Percentiles rank a stretch among this genome's conserved stretches.
Conservation (phyloP, 2,329 filamentous ascomycete species). For the Drechslerella dactyloides region DNA sequence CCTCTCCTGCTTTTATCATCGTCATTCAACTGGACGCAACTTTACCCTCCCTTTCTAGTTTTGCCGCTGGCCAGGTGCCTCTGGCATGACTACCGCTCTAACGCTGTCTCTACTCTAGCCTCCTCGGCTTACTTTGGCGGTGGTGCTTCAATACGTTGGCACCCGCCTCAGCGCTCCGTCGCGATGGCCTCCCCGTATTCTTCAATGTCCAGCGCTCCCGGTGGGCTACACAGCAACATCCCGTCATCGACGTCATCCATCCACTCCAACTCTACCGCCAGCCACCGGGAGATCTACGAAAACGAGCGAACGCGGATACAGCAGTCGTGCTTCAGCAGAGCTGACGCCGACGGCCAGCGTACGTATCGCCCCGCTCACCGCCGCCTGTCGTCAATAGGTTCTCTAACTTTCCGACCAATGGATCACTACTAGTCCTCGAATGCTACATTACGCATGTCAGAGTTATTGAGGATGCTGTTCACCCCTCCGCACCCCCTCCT, state of each 20-base stretch:
- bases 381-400: constrained; percentile 17
- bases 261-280: constrained; percentile 45
- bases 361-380: constrained; percentile 59
- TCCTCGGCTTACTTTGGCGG: neutral
- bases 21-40: constrained; percentile 2
- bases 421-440: constrained; percentile 69
- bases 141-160: neutral
- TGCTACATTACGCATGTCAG: constrained; percentile 98
- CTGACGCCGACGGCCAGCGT: constrained; percentile 85
- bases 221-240: constrained; percentile 14
- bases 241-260: neutral
- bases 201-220: constrained; percentile 37
- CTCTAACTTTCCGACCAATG: neutral
- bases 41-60: neutral
- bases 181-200: constrained; percentile 44
- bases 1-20: constrained; percentile 5
- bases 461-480: constrained; percentile 82
- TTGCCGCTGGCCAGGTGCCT: neutral
- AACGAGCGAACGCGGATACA: constrained; percentile 95
- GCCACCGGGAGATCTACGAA: constrained; percentile 73
- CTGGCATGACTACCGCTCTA: constrained; percentile 12
- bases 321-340: constrained; percentile 91
- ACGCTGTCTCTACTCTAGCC: neutral
- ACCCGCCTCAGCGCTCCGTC: neutral
- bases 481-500: constrained; percentile 83